phyloP scores from a whole-genome alignment of 805 yeast species.

The Kodamaea neixiangensis region DNA sequence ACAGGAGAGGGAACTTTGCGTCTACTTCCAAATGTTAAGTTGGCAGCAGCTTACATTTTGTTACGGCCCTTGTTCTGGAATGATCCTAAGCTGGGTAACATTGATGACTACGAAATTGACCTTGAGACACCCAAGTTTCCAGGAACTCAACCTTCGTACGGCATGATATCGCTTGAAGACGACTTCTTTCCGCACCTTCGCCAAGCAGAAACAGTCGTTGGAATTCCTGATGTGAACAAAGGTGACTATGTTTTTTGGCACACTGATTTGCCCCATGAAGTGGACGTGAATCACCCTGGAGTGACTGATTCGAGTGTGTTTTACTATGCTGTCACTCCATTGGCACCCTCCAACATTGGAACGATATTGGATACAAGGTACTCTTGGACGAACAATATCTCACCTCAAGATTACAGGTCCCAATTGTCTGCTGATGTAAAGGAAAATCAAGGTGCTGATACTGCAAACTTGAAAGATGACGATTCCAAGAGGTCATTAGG shows the following conservation, averaged over 20 bases:
- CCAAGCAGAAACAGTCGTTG: conserved; percentile 30
- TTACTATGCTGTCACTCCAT: conserved; percentile 39
- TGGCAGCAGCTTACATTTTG: conserved; percentile 39
- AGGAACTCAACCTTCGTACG: conserved; percentile 39
- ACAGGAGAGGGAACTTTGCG: conserved; percentile 43
- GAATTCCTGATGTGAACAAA: conserved; percentile 39
- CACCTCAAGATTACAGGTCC: conserved; percentile 20
- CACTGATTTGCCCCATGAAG: conserved; percentile 42
- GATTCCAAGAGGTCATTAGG: conserved; percentile 30
- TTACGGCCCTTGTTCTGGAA: conserved; percentile 42
- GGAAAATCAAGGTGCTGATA: conserved; percentile 22
- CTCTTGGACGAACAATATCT: conserved; percentile 11
- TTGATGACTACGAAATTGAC: conserved; percentile 30
- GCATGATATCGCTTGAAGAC: conserved; percentile 31
- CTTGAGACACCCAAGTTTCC: conserved; percentile 37
- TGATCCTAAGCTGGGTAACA: conserved; percentile 3
- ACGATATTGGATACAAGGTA: conserved; percentile 18
- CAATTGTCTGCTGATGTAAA: conserved; percentile 17
- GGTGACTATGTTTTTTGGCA: conserved; percentile 50
- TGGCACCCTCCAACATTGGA: conserved; percentile 22
- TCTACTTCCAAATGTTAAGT: conserved; percentile 37
- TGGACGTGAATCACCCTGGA: conserved; percentile 39
- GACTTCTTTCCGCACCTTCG: conserved; percentile 36
- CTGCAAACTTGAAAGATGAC: conserved; percentile 15
- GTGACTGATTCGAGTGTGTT: conserved; percentile 37